Percentiles rank a stretch among this genome's conserved stretches.
phyloP scores from a whole-genome alignment of 768 basidiomycete species.

The Artomyces pyxidatus region DNA sequence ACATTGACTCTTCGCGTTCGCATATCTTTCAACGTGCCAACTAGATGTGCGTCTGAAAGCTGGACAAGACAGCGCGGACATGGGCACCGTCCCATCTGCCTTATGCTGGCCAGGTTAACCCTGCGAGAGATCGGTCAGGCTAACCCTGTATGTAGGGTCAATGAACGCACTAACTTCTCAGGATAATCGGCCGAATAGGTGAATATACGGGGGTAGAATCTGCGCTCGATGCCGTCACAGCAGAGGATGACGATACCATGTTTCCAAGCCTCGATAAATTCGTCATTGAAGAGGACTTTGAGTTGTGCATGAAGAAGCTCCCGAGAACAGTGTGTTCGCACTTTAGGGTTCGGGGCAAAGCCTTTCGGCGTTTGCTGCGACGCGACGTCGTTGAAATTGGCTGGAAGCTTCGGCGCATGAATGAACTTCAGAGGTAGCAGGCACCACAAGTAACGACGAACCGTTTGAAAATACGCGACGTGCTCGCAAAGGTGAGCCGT shows the following conservation, averaged over 20 bases:
- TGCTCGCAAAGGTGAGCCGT: neutral
- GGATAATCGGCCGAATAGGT: conserved; percentile 25
- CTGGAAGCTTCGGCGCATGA: neutral
- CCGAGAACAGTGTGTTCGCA: conserved; percentile 9
- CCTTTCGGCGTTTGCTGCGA: neutral
- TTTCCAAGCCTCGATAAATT: conserved; percentile 19
- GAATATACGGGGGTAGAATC: conserved; percentile 18
- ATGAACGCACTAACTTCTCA: conserved; percentile 15
- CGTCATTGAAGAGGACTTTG: conserved; percentile 16
- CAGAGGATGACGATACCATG: conserved; percentile 21
- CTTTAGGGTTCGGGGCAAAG: neutral
- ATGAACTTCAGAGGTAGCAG: too few species aligned
- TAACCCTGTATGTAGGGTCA: neutral
- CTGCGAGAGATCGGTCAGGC: too few species aligned
- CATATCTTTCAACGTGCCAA: neutral
- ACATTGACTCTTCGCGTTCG: neutral
- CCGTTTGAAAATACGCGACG: neutral
- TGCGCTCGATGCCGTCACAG: conserved; percentile 14
- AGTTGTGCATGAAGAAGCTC: conserved; percentile 22
- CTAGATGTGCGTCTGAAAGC: neutral
- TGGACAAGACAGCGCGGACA: neutral
- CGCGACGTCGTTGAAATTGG: neutral
- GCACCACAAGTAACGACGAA: too few species aligned
- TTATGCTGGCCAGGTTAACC: neutral
- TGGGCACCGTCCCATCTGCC: neutral